These are phyloP conservation scores for Pleurotus giganteus DNA, from an alignment of 768 basidiomycete genomes.

Conservation along the genomic window DNA sequence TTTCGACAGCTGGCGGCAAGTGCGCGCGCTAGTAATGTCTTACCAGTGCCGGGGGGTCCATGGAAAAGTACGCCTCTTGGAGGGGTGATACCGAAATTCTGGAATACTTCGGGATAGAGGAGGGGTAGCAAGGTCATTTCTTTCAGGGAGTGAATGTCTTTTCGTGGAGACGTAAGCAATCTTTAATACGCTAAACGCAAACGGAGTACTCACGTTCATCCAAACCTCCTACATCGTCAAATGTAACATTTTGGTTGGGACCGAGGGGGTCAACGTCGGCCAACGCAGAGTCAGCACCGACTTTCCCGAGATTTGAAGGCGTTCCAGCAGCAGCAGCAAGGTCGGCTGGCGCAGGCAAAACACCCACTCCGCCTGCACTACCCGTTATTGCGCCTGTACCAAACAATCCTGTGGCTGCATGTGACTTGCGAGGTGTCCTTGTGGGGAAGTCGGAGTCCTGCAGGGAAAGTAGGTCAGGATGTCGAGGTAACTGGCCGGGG, in stretches of 20 bases:
- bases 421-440: slow-evolving; percentile 68
- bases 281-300: slow-evolving; percentile 62
- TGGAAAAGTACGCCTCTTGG: slow-evolving; percentile 97
- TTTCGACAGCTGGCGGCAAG: slow-evolving; percentile 90
- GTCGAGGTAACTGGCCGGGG: slow-evolving; percentile 9
- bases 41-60: slow-evolving; percentile 98
- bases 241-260: slow-evolving; percentile 89
- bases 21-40: slow-evolving; percentile 91
- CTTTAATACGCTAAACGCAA: slow-evolving; percentile 5
- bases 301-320: slow-evolving; percentile 82
- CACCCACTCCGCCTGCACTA: slow-evolving; percentile 48
- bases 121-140: slow-evolving; percentile 98
- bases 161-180: neutral
- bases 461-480: neutral
- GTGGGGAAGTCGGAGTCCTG: slow-evolving; percentile 74
- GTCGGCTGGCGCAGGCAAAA: slow-evolving; percentile 46
- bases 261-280: slow-evolving; percentile 97
- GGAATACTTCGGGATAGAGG: slow-evolving; percentile 95
- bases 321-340: slow-evolving; percentile 71
- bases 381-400: slow-evolving; percentile 45
- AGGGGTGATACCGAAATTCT: slow-evolving; percentile 89
- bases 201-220: slow-evolving; percentile 72
- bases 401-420: slow-evolving; percentile 50
- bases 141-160: slow-evolving; percentile 94
- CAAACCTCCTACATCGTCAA: slow-evolving; percentile 94